phyloP scores from a whole-genome alignment of 2,329 filamentous ascomycete species.

The Ceratocystis smalleyi region DNA sequence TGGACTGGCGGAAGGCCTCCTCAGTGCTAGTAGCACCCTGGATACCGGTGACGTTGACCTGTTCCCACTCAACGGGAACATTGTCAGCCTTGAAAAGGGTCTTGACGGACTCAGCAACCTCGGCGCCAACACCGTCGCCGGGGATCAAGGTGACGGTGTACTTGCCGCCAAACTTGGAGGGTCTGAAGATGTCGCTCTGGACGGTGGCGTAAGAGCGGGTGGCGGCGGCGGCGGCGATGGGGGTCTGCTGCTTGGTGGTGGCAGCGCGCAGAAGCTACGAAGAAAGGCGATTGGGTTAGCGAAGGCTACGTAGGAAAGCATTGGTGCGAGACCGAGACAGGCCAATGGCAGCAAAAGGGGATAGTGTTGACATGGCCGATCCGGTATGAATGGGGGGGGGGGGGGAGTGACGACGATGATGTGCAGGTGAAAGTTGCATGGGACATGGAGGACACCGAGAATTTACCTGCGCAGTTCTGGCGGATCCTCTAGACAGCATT shows the following conservation, averaged over 20 bases:
- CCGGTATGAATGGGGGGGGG: not conserved
- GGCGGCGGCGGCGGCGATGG: slow-evolving; percentile 26
- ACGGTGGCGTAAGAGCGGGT: slow-evolving; percentile 57
- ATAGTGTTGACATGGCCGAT: not conserved
- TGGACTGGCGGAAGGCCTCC: slow-evolving; percentile 87
- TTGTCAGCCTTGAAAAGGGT: slow-evolving; percentile 99
- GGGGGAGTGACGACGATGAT: not conserved
- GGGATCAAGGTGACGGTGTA: slow-evolving; percentile 98
- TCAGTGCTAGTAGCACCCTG: slow-evolving; percentile 67
- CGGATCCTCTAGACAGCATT: slow-evolving; percentile 45
- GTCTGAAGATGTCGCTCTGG: slow-evolving; percentile 94
- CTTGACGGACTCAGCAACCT: slow-evolving; percentile 96
- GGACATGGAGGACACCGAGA: not conserved
- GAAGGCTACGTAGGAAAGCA: not conserved
- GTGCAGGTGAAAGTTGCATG: not conserved
- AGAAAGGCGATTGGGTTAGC: not conserved
- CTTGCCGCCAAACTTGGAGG: slow-evolving; percentile 96
- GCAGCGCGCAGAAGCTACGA: slow-evolving; percentile 37
- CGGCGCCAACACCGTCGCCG: slow-evolving; percentile 95
- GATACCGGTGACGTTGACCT: slow-evolving; percentile 87
- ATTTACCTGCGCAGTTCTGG: slow-evolving; percentile 43
- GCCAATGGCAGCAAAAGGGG: not conserved
- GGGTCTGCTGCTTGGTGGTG: slow-evolving; percentile 30
- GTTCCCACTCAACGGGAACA: slow-evolving; percentile 96
- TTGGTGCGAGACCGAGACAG: slow-evolving; percentile 21